Conservation (phyloP, 106 monocot genomes). For the Hemerocallis citrina region DNA sequence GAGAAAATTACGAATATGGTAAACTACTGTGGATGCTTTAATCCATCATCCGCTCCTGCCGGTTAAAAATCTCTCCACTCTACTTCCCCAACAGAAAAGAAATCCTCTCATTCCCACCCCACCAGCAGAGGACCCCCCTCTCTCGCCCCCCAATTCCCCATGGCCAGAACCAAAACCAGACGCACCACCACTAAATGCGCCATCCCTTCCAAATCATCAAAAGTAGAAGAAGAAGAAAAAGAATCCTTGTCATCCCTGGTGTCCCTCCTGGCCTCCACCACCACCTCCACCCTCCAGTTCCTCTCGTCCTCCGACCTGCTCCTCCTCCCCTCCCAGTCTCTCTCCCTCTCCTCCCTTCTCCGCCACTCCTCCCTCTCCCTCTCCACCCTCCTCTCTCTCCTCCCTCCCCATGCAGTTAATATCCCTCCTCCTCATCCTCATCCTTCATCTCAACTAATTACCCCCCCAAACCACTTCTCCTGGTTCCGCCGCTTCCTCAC, state of each 20-base stretch:
- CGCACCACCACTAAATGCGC: too few species aligned
- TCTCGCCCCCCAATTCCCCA: too few species aligned
- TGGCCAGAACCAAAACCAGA: too few species aligned
- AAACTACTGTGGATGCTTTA: too few species aligned
- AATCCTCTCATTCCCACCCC: too few species aligned
- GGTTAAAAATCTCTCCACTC: too few species aligned
- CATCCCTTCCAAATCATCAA: too few species aligned
- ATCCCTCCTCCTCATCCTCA: not conserved
- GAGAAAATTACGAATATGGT: too few species aligned
- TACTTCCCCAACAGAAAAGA: too few species aligned
- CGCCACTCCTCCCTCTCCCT: constrained; percentile 22
- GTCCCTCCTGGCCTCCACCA: constrained; percentile 11
- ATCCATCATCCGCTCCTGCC: too few species aligned
- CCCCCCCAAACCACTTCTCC: constrained; percentile 14
- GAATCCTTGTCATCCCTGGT: not conserved
- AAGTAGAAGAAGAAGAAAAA: not conserved
- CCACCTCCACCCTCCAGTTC: constrained; percentile 25
- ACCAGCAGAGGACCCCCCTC: too few species aligned
- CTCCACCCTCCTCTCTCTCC: constrained; percentile 19
- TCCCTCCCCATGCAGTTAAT: constrained; percentile 4
- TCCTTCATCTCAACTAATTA: constrained; percentile 4
- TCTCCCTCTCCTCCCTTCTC: constrained; percentile 18
- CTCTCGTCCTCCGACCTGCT: constrained; percentile 26
- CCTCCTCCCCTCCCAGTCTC: constrained; percentile 19
- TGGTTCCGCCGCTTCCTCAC: constrained; percentile 65